Evolutionary conservation across 306 rosid genomes (phyloP).

Genomic region (Pyrus pyrifolia): DNA sequence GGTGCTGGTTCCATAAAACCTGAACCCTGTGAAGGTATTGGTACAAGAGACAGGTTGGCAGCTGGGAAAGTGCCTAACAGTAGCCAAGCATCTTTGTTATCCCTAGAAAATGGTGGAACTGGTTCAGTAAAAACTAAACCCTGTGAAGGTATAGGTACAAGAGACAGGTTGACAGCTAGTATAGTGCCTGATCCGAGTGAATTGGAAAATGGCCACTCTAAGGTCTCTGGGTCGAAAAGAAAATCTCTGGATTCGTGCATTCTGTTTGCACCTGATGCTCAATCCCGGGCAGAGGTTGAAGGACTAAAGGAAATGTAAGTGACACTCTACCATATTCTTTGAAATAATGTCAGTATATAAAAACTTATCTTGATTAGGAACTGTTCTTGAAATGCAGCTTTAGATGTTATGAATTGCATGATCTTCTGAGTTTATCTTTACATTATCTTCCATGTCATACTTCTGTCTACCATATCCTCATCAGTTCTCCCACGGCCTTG

Average conservation of each 20-base stretch:
- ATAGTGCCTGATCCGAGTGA: constrained; percentile 27
- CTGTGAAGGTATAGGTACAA: constrained; percentile 26
- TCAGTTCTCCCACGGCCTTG: not conserved
- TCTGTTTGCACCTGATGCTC: constrained; percentile 58
- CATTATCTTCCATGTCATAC: not conserved
- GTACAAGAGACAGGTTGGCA: constrained; percentile 26
- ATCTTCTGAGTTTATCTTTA: not conserved
- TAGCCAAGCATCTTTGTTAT: constrained; percentile 21
- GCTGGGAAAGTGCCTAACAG: constrained; percentile 20
- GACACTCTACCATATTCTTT: not conserved
- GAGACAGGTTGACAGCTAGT: constrained; percentile 19
- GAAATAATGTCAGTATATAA: not conserved
- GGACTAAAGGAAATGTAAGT: constrained; percentile 67
- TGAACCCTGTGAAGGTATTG: constrained; percentile 23
- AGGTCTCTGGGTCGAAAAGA: constrained; percentile 50
- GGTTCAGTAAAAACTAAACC: constrained; percentile 33
- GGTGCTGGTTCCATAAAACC: constrained; percentile 32
- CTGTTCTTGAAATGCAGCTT: not conserved
- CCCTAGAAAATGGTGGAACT: constrained; percentile 35
- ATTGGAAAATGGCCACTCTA: constrained; percentile 28
- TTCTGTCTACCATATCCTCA: not conserved
- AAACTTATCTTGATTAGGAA: not conserved
- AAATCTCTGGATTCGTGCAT: constrained; percentile 35
- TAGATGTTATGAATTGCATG: not conserved
- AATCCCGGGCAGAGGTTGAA: constrained; percentile 53